These are phyloP conservation scores for Prunus davidiana DNA, from an alignment of 306 rosid genomes.

Conservation along the genomic window DNA sequence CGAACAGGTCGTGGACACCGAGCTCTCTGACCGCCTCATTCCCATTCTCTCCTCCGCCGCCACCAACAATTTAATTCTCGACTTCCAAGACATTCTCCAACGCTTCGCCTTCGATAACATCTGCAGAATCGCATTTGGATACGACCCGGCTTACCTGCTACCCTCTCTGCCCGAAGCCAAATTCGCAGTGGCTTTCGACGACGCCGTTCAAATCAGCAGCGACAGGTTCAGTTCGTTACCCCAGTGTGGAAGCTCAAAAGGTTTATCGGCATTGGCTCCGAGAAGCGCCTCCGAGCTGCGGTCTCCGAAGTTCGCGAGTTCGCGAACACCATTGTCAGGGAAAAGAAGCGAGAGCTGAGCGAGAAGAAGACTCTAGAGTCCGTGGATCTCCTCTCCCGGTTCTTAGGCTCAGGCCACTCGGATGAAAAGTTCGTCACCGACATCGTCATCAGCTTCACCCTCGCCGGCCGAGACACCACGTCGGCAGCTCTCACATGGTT, in stretches of 20 bases:
- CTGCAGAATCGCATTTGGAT: slow-evolving; percentile 63
- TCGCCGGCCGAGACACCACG: slow-evolving; percentile 51
- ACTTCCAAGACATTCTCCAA: slow-evolving; percentile 65
- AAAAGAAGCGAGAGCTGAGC: slow-evolving; percentile 34
- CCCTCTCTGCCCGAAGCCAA: slow-evolving; percentile 44
- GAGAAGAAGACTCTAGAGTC: too few species aligned
- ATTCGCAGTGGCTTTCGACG: slow-evolving; percentile 59
- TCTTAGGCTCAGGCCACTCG: slow-evolving; percentile 37
- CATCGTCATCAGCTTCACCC: slow-evolving; percentile 55
- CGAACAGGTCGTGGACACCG: slow-evolving; percentile 52
- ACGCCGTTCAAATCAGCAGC: slow-evolving; percentile 28
- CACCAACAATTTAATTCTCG: not conserved
- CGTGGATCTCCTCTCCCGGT: too few species aligned
- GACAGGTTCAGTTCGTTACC: slow-evolving; percentile 14
- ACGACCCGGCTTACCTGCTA: slow-evolving; percentile 54
- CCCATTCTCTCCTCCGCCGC: slow-evolving; percentile 44
- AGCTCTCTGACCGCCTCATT: slow-evolving; percentile 47
- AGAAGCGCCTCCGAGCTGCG: slow-evolving; percentile 25
- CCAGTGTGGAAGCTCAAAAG: slow-evolving; percentile 50
- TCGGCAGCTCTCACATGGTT: too few species aligned
- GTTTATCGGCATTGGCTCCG: slow-evolving; percentile 39
- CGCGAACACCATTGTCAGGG: slow-evolving; percentile 12
- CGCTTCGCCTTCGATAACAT: slow-evolving; percentile 73
- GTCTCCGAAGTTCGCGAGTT: too few species aligned
- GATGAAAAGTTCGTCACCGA: slow-evolving; percentile 48